Base-by-base conservation (phyloP, 768 basidiomycete species). In the Tulasnella sp. region DNA sequence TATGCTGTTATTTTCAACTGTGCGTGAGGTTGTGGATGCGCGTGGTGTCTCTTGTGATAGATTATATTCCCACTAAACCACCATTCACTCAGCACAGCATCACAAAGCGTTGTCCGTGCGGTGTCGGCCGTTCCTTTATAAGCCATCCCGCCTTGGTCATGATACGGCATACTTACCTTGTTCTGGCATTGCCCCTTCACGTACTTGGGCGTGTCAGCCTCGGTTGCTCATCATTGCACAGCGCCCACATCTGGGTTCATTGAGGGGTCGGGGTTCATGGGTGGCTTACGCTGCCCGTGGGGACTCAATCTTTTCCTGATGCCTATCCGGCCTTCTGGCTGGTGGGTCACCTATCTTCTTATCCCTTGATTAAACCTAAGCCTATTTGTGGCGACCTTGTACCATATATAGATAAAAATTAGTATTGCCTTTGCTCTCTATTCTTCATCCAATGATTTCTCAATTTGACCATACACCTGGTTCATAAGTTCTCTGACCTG, bases 261-360 rank as follows among this genome's bases (percentile, higher is more conserved):
- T 52, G 19, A 56, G 32, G 38, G 43, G 41, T 30, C 30, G 41
- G 54, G 38, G 23, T 26, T 58, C 38, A 34, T 58, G 42, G 42
- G 56, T 58, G 24, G 42, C 24, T 44, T 48, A 26, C 42, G 42
- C 56, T 58, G 56, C 29, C 43, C 56, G 43, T 26, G 42, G 56
- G 42, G 56, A 26, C 56, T 58, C 24, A 58, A 58, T 58, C 42
- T 58, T 58, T 58, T 58, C 56, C 56, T 48, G 56, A 45, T 58
- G 24, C 56, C 56, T 38, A 45, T 29, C 56, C 41, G 56, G 56
- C 56, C 56, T 58, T 58, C 56, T 58, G 56, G 56, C 56, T 58
- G 45, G 56, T 58, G 42, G 56, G 56, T 30, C 53, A 30, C 44
- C 43, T 58, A 9, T 53, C 34, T 30, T 58, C 29, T 48, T 30